Evolutionary conservation across 352 stramenopile species (phyloP).

Genomic region (Pythium phragmitis): DNA sequence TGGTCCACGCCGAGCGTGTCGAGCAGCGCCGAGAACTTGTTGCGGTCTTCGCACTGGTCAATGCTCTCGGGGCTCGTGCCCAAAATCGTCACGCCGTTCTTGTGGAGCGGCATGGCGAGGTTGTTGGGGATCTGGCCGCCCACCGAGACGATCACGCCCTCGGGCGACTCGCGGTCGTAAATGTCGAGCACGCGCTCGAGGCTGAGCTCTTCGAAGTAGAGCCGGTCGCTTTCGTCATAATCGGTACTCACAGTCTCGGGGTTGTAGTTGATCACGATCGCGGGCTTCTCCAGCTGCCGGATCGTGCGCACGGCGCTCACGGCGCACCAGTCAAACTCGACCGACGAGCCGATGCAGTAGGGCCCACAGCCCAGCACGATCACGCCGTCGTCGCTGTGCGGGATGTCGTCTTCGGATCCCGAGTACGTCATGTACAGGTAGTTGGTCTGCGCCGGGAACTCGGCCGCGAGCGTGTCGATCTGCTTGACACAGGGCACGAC

Average conservation of each 20-base stretch:
- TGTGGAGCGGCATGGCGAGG: slow-evolving; percentile 91
- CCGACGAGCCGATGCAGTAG: slow-evolving; percentile 97
- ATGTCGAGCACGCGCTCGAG: slow-evolving; percentile 98
- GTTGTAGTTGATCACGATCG: slow-evolving; percentile 99
- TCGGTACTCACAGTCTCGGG: slow-evolving; percentile 99
- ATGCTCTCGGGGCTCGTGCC: slow-evolving; percentile 95
- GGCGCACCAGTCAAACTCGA: slow-evolving; percentile 99
- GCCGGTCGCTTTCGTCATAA: slow-evolving; percentile 98
- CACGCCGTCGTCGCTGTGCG: slow-evolving; percentile 77
- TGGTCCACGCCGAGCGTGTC: slow-evolving; percentile 95
- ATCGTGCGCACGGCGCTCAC: slow-evolving; percentile 95
- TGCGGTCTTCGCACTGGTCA: slow-evolving; percentile 96
- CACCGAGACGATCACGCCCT: slow-evolving; percentile 97
- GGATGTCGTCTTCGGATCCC: slow-evolving; percentile 93
- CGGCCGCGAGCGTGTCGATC: slow-evolving; percentile 97
- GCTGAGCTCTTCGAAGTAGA: slow-evolving; percentile 99
- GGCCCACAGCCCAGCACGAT: slow-evolving; percentile 97
- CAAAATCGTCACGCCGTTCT: slow-evolving; percentile 94
- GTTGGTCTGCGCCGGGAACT: slow-evolving; percentile 98
- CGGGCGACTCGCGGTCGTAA: slow-evolving; percentile 93
- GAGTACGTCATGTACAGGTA: slow-evolving; percentile 99
- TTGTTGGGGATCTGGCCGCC: slow-evolving; percentile 99
- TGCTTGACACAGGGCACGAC: slow-evolving; percentile 97
- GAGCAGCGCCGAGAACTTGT: slow-evolving; percentile 97
- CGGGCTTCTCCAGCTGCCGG: slow-evolving; percentile 91